phyloP scores from a whole-genome alignment of 805 yeast species.

The Clavispora vitiphila region DNA sequence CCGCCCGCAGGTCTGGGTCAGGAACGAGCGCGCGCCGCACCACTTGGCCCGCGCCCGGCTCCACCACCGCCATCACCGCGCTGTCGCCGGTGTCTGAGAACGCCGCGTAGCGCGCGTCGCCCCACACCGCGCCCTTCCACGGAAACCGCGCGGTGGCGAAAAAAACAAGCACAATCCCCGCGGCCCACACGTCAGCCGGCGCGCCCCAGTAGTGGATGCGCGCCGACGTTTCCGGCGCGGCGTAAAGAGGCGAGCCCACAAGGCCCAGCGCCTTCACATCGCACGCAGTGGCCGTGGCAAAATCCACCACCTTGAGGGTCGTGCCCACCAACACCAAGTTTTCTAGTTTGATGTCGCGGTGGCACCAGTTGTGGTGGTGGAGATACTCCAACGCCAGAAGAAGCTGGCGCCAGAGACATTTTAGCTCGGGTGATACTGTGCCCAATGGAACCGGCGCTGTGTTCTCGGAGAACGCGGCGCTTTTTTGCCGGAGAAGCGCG shows the following conservation, averaged over 20 bases:
- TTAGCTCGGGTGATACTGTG: conserved; percentile 7
- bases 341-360: conserved; percentile 48
- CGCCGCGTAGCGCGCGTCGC: conserved; percentile 21
- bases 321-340: conserved; percentile 34
- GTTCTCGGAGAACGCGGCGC: too few relatives aligned
- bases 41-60: not conserved
- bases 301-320: conserved; percentile 42
- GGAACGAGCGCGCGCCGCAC: not conserved
- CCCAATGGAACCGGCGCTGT: not conserved
- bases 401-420: conserved; percentile 40
- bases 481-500: conserved; percentile 7
- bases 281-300: conserved; percentile 24
- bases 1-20: not conserved
- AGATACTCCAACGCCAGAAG: conserved; percentile 33
- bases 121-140: conserved; percentile 42
- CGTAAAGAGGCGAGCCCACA: conserved; percentile 42
- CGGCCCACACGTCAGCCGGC: conserved; percentile 45
- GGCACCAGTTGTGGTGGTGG: conserved; percentile 36
- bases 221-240: conserved; percentile 45
- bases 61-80: not conserved
- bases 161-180: conserved; percentile 40
- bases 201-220: conserved; percentile 36
- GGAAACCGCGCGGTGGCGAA: conserved; percentile 32
- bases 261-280: conserved; percentile 31
- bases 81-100: not conserved